Base-by-base conservation (phyloP, 2,329 filamentous ascomycete species). In the Talaromyces atroroseus region DNA sequence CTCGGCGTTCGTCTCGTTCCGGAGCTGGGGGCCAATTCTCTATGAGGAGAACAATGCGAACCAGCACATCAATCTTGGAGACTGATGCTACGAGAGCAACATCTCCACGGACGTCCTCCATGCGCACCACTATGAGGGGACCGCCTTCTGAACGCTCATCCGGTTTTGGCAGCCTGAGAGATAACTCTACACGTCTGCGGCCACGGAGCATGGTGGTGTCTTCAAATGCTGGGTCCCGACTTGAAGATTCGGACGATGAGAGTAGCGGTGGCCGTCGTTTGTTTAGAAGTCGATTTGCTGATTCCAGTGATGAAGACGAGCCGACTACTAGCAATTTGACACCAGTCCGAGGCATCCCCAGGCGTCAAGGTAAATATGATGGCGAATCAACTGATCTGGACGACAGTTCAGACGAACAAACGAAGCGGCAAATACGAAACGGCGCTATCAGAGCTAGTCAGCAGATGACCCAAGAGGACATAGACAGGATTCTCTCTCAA, bases 31-130 rank as follows among this genome's bases (percentile, higher is more conserved):
- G 76, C 3, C 66, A 72, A 23, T 81, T 84, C 53, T 80, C 76
- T 1, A 89, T 95, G 78, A 85, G 86, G 57, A 81, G 78, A 52
- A 90, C 88, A 1, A 89, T 96, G 88, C 82, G 91, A 58, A 74
- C 72, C 24, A 69, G 73, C 16, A 62, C 67, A 8, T 69, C 71
- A 50, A 62, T 66, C 40, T 62, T 69, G 48, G 67, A 71, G 10
- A 70, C 76, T 45, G 67, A 74, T 24, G 71, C 72, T 2, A 68
- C 69, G 46, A 72, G 74, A 14, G 76, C 82, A n/a, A 80, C 88
- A 1, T 89, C 88, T 1, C 80, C 80, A 16, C 80, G 83, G 48
- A 71, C 76, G 16, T 69, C 67, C 7, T 74, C 80, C 61, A 75
- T 75, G 34, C 76, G 71, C 34, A 78, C 76, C 8, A 74, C 82